Evolutionary conservation across 2,329 filamentous ascomycete genomes (phyloP).

Genomic region (Colletotrichum falcatum): DNA sequence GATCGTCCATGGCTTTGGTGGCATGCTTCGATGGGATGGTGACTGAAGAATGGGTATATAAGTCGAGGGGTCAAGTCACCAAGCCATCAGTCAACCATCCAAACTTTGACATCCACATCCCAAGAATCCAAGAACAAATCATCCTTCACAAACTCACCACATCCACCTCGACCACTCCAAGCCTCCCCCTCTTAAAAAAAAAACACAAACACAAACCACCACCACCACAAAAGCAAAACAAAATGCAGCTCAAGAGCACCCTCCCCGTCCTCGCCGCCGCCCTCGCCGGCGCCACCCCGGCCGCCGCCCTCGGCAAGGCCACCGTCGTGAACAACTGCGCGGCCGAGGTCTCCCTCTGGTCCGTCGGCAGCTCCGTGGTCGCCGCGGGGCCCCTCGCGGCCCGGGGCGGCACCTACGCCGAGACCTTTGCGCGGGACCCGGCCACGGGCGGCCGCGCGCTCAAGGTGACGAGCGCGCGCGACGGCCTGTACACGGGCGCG

Average conservation of each 20-base stretch:
- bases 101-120: neutral
- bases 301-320: slow-evolving; percentile 50
- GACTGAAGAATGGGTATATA: neutral
- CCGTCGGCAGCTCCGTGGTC: slow-evolving; percentile 50
- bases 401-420: slow-evolving; percentile 47
- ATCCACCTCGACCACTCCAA: neutral
- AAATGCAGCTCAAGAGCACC: slow-evolving; percentile 31
- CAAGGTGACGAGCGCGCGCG: slow-evolving; percentile 51
- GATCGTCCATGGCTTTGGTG: neutral
- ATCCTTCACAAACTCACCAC: too few relatives aligned
- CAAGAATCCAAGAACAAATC: too few relatives aligned
- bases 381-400: slow-evolving; percentile 45
- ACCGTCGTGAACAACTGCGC: slow-evolving; percentile 53
- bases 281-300: slow-evolving; percentile 43
- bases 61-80: neutral
- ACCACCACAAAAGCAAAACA: neutral
- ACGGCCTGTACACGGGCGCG: slow-evolving; percentile 55
- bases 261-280: slow-evolving; percentile 42
- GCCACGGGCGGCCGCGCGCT: slow-evolving; percentile 53
- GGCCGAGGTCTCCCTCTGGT: slow-evolving; percentile 53
- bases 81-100: neutral
- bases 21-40: neutral
- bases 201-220: neutral
- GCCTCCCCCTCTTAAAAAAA: too few relatives aligned
- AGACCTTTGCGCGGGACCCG: slow-evolving; percentile 52